These are phyloP conservation scores for Candida gorgasii DNA, from an alignment of 805 yeast species.

Conservation along the genomic window DNA sequence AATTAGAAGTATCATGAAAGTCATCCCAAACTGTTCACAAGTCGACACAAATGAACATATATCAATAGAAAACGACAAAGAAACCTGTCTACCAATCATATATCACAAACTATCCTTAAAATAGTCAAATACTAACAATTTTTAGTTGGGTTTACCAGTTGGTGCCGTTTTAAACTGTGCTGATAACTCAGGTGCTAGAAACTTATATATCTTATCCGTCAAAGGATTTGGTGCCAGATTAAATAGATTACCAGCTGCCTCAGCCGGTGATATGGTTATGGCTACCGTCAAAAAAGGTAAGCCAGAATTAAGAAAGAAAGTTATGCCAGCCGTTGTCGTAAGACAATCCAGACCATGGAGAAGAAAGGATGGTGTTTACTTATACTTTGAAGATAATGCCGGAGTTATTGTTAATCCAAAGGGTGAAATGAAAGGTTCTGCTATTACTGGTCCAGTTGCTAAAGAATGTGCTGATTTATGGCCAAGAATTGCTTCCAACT, in stretches of 20 bases:
- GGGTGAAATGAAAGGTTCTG: constrained; percentile 99
- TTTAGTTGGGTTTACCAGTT: constrained; percentile 97
- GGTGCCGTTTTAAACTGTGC: constrained; percentile 99
- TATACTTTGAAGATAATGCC: constrained; percentile 99
- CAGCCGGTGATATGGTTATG: constrained; percentile 99
- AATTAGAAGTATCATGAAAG: too few relatives aligned
- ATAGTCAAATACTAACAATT: constrained; percentile 27
- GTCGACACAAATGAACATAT: too few relatives aligned
- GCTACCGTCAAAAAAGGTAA: constrained; percentile 99
- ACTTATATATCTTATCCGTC: constrained; percentile 97
- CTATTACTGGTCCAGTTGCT: constrained; percentile 99
- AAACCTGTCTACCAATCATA: too few relatives aligned
- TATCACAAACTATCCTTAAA: too few relatives aligned
- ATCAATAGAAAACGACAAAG: too few relatives aligned
- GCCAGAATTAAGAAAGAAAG: constrained; percentile 99
- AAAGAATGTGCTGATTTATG: constrained; percentile 99
- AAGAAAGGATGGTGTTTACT: constrained; percentile 99
- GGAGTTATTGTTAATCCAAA: constrained; percentile 99
- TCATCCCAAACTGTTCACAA: too few relatives aligned
- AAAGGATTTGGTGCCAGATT: constrained; percentile 99
- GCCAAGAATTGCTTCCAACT: constrained; percentile 99
- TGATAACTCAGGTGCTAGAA: constrained; percentile 99
- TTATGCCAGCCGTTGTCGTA: constrained; percentile 99
- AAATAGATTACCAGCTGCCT: constrained; percentile 99
- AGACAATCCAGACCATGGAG: constrained; percentile 99